Evolutionary conservation across 2,329 filamentous ascomycete species (phyloP).

Genomic region (Aspergillus ustus): DNA sequence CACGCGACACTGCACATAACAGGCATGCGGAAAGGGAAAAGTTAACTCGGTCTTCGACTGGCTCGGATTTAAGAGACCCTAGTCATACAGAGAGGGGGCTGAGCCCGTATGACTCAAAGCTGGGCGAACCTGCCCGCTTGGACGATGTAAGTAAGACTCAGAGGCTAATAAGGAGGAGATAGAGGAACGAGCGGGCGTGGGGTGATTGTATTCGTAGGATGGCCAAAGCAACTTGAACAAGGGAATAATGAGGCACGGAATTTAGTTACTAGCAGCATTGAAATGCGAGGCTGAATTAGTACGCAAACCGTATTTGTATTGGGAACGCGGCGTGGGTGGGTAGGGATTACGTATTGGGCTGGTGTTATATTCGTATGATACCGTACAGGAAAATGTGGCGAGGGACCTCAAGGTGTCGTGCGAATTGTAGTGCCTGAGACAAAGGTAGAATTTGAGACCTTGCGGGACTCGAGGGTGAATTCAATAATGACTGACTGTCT

Average conservation of each 20-base stretch:
- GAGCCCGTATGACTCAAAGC: neutral
- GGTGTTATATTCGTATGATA: constrained; percentile 1
- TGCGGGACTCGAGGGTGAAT: neutral
- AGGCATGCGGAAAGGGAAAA: neutral
- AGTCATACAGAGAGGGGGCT: neutral
- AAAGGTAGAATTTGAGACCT: neutral
- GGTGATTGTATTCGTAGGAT: neutral
- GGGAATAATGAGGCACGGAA: neutral
- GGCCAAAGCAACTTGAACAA: neutral
- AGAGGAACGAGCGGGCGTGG: neutral
- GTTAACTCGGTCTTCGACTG: neutral
- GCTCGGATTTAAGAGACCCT: neutral
- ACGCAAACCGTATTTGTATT: constrained; percentile 10
- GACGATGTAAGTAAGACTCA: neutral
- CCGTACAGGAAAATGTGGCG: constrained; percentile 2
- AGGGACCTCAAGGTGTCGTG: neutral
- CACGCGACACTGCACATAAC: neutral
- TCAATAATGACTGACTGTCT: neutral
- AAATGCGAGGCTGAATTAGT: neutral
- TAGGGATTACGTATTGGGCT: neutral
- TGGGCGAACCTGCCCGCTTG: neutral
- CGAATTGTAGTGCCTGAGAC: neutral
- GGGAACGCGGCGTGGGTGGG: neutral
- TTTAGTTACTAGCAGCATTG: neutral
- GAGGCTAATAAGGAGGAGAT: neutral